These are phyloP conservation scores for Tolypocladium amazonense DNA, from an alignment of 2,329 filamentous ascomycete genomes.

Conservation along the genomic window DNA sequence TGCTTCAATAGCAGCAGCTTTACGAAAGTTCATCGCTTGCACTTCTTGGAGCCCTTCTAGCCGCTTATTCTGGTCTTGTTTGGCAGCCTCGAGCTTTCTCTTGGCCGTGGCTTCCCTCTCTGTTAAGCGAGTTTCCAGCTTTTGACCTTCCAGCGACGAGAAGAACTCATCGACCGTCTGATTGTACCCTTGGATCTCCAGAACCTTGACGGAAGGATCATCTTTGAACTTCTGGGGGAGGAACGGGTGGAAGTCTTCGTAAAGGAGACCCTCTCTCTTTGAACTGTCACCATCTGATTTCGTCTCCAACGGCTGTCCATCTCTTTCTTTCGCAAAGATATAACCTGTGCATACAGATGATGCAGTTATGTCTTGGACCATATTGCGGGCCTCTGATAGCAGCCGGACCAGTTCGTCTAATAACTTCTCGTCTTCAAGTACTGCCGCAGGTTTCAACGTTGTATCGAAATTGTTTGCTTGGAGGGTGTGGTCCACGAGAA, in stretches of 20 bases:
- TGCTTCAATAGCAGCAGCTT: conserved; percentile 81
- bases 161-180: conserved; percentile 94
- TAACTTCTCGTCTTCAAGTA: conserved; percentile 54
- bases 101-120: conserved; percentile 76
- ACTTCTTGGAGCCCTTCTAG: conserved; percentile 74
- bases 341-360: conserved; percentile 64
- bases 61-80: conserved; percentile 72
- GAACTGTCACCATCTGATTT: conserved; percentile 21
- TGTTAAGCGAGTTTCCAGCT: conserved; percentile 69
- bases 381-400: conserved; percentile 57
- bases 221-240: conserved; percentile 67
- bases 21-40: conserved; percentile 74
- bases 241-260: conserved; percentile 95
- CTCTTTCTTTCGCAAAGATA: conserved; percentile 65
- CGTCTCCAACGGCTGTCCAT: conserved; percentile 9
- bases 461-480: conserved; percentile 59
- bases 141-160: conserved; percentile 90
- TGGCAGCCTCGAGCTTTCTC: conserved; percentile 75
- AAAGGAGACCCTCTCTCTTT: conserved; percentile 48
- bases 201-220: conserved; percentile 52
- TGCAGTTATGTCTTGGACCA: conserved; percentile 59
- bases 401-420: conserved; percentile 58
- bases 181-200: conserved; percentile 80
- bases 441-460: conserved; percentile 52
- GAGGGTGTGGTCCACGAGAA: conserved; percentile 80